These are phyloP conservation scores for Megacollybia marginata DNA, from an alignment of 768 basidiomycete genomes.

Conservation along the genomic window DNA sequence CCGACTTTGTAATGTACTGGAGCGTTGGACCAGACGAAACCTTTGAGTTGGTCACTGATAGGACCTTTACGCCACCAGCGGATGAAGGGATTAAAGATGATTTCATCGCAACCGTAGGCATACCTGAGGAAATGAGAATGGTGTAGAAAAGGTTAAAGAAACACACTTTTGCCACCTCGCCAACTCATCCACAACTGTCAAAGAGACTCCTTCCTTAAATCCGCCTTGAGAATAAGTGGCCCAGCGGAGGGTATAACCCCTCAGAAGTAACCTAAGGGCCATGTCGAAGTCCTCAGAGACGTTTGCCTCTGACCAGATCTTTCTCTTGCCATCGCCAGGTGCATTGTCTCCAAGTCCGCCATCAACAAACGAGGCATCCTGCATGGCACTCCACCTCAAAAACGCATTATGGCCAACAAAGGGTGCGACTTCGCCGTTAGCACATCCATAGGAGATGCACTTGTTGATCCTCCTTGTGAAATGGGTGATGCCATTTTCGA, in stretches of 20 bases:
- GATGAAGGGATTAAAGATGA: constrained; percentile 79
- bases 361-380: constrained; percentile 76
- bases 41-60: constrained; percentile 66
- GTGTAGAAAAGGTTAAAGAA: constrained; percentile 15
- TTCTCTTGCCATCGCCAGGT: constrained; percentile 49
- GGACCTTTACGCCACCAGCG: constrained; percentile 74
- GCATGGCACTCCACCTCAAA: constrained; percentile 79
- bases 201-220: constrained; percentile 85
- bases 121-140: too few species aligned
- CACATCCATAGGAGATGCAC: constrained; percentile 69
- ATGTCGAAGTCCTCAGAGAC: constrained; percentile 82
- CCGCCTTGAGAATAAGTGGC: constrained; percentile 79
- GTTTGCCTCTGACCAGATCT: constrained; percentile 71
- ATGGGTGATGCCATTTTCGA: constrained; percentile 85
- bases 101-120: constrained; percentile 52
- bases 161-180: constrained; percentile 84
- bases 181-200: constrained; percentile 83
- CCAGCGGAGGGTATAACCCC: constrained; percentile 72
- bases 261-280: constrained; percentile 59
- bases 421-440: constrained; percentile 76
- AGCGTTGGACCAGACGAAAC: constrained; percentile 68
- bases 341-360: neutral
- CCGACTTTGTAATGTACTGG: constrained; percentile 79
- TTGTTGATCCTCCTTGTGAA: constrained; percentile 88
- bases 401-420: constrained; percentile 88